A percentile compares a stretch with the other conserved stretches of the same genome.
phyloP scores from a whole-genome alignment of 2,329 filamentous ascomycete species.

The Scedosporium aurantiacum region DNA sequence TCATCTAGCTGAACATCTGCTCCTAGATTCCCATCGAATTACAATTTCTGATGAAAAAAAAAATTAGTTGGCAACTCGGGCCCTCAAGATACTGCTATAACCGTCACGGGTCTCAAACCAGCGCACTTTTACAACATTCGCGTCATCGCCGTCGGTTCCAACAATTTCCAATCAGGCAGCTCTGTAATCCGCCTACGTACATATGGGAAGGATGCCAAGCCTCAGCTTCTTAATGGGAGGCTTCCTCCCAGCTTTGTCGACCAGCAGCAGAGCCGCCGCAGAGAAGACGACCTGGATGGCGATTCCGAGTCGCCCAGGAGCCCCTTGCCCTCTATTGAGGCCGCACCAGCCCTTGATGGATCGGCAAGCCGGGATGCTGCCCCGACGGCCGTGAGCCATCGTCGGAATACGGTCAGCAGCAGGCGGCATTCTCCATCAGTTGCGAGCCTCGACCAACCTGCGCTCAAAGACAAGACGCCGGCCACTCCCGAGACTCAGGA shows the following conservation, averaged over 20 bases:
- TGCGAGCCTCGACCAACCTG: constrained; percentile 40
- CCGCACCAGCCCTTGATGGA: constrained; percentile 49
- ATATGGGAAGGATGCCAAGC: constrained; percentile 51
- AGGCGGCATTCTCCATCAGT: constrained; percentile 67
- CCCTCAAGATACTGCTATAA: constrained; percentile 63
- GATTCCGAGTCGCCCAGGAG: constrained; percentile 33
- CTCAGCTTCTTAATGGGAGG: constrained; percentile 45
- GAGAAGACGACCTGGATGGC: constrained; percentile 32
- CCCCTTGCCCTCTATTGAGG: constrained; percentile 48
- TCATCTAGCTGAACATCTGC: not conserved
- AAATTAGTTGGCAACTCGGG: constrained; percentile 67
- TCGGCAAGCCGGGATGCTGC: constrained; percentile 52
- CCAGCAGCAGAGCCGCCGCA: constrained; percentile 34
- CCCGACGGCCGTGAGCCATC: constrained; percentile 32
- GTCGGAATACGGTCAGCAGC: constrained; percentile 53
- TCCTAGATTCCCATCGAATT: not conserved
- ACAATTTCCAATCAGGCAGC: constrained; percentile 88
- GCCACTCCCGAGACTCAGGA: constrained; percentile 12
- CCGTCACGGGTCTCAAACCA: constrained; percentile 76
- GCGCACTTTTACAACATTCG: constrained; percentile 88
- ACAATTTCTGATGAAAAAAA: not conserved
- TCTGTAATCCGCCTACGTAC: constrained; percentile 76
- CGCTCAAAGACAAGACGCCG: constrained; percentile 23
- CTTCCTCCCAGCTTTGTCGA: constrained; percentile 44
- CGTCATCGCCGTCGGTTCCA: constrained; percentile 80